Base-by-base conservation (phyloP, 2,329 filamentous ascomycete genomes). In the Graphilbum sp. region DNA sequence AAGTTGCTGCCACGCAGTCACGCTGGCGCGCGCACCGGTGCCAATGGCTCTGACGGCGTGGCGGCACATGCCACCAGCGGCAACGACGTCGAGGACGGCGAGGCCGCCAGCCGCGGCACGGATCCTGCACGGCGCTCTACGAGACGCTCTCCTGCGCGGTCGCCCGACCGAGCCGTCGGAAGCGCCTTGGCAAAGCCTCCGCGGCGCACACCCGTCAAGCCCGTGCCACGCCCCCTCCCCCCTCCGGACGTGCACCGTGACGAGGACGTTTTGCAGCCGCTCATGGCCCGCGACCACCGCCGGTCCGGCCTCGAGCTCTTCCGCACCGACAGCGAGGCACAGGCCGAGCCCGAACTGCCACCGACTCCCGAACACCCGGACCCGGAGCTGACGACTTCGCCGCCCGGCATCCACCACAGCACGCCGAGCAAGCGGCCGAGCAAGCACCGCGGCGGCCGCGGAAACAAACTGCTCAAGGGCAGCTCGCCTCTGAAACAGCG, bases 291-390 rank as follows among this genome's bases (percentile, higher is more conserved):
- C 9, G 49, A 48, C 2, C 40, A 61, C 19, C 54, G 54, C 8
- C 57, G 60, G 23, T 57, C 50, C 21, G 61, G 47, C 21, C 58
- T 47, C n/a, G 54, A 43, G 16, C 54, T 51, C 6, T 53, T 56
- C 2, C 44, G 57, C 1, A 52, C 54, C 1, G 41, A 47, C n/a
- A n/a, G n/a, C 7, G 44, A 51, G 3, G 54, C 54, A 7, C 27
- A 23, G 21, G 32, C 63, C 63, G 74, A 81, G 47, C 75, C 75
- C 2, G 73, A 79, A 35, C 60, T 82, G 5, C 78, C 77, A 3
- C 71, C 71, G 0, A 70, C 70, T 0, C 66, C 67, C 1, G 61
- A 62, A 23, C 60, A 66, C 35, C 58, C 57, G 2, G 72, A 76
- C 41, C 62, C 66, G 0, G 58, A 69, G 1, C 60, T 71, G 21